Conservation (phyloP, 208 protist genomes). For the Acanthamoeba triangularis region DNA sequence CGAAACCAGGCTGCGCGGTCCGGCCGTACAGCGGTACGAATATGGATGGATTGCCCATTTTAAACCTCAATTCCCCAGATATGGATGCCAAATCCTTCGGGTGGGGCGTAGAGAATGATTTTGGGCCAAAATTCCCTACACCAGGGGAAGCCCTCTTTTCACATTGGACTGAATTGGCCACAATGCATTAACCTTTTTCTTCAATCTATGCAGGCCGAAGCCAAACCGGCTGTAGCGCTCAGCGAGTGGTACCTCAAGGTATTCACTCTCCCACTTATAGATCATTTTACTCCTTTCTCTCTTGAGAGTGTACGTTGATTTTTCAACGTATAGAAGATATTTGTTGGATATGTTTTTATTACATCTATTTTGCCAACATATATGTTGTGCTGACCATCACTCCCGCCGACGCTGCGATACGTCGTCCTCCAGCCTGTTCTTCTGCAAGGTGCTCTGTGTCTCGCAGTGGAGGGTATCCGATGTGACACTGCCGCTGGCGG, state of each 20-base stretch:
- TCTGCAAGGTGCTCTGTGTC: constrained; percentile 10
- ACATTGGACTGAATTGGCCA: neutral
- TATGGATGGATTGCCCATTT: neutral
- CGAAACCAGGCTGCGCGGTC: constrained; percentile 18
- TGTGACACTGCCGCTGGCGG: constrained; percentile 26
- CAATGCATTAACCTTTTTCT: neutral
- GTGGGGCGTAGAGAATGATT: neutral
- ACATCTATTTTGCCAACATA: neutral
- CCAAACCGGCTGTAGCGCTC: neutral
- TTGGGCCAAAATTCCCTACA: neutral
- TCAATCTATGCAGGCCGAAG: neutral
- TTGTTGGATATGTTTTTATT: neutral
- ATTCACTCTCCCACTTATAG: neutral
- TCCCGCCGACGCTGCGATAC: too few relatives aligned
- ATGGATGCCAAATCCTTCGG: neutral
- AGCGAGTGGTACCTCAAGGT: constrained; percentile 69
- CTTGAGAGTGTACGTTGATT: too few relatives aligned
- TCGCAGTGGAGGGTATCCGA: constrained; percentile 28
- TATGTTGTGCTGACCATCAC: neutral
- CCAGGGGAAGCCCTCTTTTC: neutral
- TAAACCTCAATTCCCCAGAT: neutral
- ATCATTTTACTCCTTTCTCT: neutral
- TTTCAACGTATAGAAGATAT: neutral
- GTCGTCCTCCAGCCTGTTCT: neutral
- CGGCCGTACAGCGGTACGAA: neutral